phyloP scores from a whole-genome alignment of 371 early-diverging fungal genomes.

The Ordospora colligata region DNA sequence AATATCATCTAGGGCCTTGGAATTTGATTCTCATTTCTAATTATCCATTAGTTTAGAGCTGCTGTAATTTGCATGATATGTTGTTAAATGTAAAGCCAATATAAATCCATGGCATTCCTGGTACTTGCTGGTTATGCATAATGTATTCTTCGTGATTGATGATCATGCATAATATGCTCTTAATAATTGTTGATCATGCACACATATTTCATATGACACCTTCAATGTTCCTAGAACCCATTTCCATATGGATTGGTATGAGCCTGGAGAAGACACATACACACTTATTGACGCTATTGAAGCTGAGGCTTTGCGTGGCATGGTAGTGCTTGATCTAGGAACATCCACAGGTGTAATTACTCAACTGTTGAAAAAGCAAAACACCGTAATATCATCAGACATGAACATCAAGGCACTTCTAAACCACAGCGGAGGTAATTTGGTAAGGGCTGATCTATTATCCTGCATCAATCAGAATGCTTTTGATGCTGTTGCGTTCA shows the following conservation, averaged over 20 bases:
- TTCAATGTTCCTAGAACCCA: not conserved
- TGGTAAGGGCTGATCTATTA: slow-evolving; percentile 35
- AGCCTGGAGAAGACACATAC: slow-evolving; percentile 54
- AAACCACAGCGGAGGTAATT: slow-evolving; percentile 17
- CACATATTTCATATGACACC: not conserved
- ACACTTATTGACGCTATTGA: slow-evolving; percentile 39
- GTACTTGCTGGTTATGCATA: not conserved
- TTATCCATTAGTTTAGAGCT: too few species aligned
- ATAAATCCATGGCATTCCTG: too few species aligned
- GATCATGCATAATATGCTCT: not conserved
- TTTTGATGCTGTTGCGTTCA: slow-evolving; percentile 76
- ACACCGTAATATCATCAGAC: slow-evolving; percentile 40
- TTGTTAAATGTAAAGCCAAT: too few species aligned
- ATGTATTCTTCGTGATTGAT: not conserved
- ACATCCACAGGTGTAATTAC: slow-evolving; percentile 36
- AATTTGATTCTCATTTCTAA: too few species aligned
- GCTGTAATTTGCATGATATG: too few species aligned
- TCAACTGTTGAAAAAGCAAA: slow-evolving; percentile 9
- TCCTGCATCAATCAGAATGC: slow-evolving; percentile 22
- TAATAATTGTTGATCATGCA: not conserved
- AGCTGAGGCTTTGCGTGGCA: slow-evolving; percentile 10
- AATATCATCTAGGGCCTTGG: too few species aligned
- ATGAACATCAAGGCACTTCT: slow-evolving; percentile 45
- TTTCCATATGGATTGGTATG: slow-evolving; percentile 33
- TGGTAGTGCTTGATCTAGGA: slow-evolving; percentile 44